phyloP scores from a whole-genome alignment of 169 alveolate genomes.

The Neospora caninum region DNA sequence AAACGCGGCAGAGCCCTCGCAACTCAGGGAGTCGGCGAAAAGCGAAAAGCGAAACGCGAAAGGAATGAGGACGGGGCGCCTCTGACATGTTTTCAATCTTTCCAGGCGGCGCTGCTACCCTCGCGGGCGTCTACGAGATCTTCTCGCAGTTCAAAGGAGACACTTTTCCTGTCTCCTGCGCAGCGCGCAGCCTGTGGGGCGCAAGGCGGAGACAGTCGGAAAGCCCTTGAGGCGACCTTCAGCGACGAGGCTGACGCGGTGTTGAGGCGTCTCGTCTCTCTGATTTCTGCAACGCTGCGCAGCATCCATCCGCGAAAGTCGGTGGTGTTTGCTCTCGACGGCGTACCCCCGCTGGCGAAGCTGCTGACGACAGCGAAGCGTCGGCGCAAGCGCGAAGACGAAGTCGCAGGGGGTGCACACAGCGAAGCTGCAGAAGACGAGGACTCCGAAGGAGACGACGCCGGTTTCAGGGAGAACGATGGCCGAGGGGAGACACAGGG shows the following conservation, averaged over 20 bases:
- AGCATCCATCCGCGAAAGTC: constrained; percentile 66
- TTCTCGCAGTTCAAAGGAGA: too few relatives aligned
- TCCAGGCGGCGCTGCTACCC: too few relatives aligned
- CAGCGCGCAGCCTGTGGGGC: too few relatives aligned
- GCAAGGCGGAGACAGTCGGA: too few relatives aligned
- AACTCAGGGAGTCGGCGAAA: too few relatives aligned
- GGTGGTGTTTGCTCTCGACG: constrained; percentile 76
- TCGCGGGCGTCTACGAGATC: too few relatives aligned
- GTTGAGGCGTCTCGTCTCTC: constrained; percentile 66
- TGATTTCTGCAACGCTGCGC: constrained; percentile 66
- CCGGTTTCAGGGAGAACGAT: not conserved
- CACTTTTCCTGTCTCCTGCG: too few relatives aligned
- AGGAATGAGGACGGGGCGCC: too few relatives aligned
- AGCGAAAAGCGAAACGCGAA: too few relatives aligned
- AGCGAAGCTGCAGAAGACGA: not conserved
- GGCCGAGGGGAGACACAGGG: not conserved
- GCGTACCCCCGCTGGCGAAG: constrained; percentile 77
- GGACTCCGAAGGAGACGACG: not conserved
- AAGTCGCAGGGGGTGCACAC: not conserved
- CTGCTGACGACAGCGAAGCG: constrained; percentile 46
- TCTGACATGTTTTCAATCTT: too few relatives aligned
- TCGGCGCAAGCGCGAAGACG: not conserved
- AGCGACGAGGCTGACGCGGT: constrained; percentile 59
- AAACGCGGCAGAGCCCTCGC: too few relatives aligned
- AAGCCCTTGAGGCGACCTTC: not conserved